Conservation (phyloP, 2,329 filamentous ascomycete genomes). For the Xylaria sp. region DNA sequence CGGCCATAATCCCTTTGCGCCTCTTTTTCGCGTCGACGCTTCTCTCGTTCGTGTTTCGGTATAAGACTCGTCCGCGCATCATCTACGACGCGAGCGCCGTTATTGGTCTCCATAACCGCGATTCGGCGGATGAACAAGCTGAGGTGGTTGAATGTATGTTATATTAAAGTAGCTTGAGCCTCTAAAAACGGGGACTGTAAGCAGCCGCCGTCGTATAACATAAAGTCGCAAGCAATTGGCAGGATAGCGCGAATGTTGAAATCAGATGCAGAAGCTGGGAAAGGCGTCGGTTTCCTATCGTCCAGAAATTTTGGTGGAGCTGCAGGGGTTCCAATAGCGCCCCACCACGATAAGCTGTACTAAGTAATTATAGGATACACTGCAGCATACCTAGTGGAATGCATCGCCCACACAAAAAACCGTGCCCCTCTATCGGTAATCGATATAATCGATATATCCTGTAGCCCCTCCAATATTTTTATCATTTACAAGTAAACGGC, state of each 20-base stretch:
- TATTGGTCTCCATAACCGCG: conserved; percentile 49
- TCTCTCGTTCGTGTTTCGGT: conserved; percentile 62
- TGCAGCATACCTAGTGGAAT: conserved; percentile 3
- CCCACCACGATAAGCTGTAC: conserved; percentile 26
- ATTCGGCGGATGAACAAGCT: not conserved
- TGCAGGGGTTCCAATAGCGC: conserved; percentile 17
- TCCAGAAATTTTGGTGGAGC: conserved; percentile 39
- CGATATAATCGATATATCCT: conserved; percentile 7
- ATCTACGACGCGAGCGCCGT: conserved; percentile 63
- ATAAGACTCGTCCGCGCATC: conserved; percentile 62
- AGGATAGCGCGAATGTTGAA: conserved; percentile 26
- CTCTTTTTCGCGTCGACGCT: conserved; percentile 63
- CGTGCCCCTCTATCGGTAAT: conserved; percentile 38
- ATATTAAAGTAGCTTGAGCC: not conserved
- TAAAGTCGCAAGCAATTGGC: conserved; percentile 6
- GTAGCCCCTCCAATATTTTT: conserved; percentile 36
- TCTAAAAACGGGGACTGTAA: not conserved
- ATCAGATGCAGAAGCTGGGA: conserved; percentile 14
- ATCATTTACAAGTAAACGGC: not conserved
- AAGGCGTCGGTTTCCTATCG: conserved; percentile 6
- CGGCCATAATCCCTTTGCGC: conserved; percentile 85
- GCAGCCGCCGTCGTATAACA: not conserved
- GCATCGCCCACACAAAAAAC: conserved; percentile 34
- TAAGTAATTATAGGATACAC: not conserved
- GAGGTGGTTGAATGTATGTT: not conserved